Percentiles rank a stretch among this genome's conserved stretches.
Conservation (phyloP, 2,329 filamentous ascomycete genomes). For the Pseudovirgaria hyperparasitica region DNA sequence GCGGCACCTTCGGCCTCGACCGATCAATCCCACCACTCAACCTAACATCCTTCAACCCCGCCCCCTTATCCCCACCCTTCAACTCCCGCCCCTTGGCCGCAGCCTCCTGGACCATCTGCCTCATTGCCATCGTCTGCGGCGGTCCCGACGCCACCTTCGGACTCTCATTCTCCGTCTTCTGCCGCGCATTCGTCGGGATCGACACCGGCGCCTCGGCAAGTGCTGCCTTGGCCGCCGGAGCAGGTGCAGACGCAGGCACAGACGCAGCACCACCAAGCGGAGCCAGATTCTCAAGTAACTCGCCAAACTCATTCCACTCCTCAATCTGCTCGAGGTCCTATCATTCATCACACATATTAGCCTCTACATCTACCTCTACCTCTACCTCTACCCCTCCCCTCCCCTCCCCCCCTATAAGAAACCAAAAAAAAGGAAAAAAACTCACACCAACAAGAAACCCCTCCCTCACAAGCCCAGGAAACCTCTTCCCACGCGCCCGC, state of each 20-base stretch:
- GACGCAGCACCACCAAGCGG: conserved; percentile 35
- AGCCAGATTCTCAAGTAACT: conserved; percentile 73
- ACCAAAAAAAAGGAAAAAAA: conserved; percentile 12
- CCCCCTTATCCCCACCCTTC: conserved; percentile 17
- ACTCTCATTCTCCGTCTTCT: conserved; percentile 1
- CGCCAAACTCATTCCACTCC: conserved; percentile 98
- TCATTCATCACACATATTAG: neutral
- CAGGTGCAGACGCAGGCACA: conserved; percentile 13
- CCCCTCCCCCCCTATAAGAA: neutral
- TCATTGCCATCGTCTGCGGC: conserved; percentile 7
- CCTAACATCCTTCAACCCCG: conserved; percentile 16
- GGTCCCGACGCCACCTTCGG: conserved; percentile 2
- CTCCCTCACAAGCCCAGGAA: conserved; percentile 80
- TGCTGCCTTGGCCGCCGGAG: conserved; percentile 13
- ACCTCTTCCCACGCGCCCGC: conserved; percentile 71
- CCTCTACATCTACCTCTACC: neutral
- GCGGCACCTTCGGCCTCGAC: neutral
- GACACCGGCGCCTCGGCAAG: conserved; percentile 6
- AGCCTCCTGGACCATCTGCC: conserved; percentile 10
- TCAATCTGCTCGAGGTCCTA: conserved; percentile 90
- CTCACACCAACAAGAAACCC: conserved; percentile 74
- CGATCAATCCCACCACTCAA: no score
- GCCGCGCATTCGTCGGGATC: conserved; percentile 2
- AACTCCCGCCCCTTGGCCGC: conserved; percentile 15
- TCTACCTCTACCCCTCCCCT: conserved; percentile 3